phyloP scores from a whole-genome alignment of 495 filamentous ascomycete genomes.

The Aspergillus affinis region DNA sequence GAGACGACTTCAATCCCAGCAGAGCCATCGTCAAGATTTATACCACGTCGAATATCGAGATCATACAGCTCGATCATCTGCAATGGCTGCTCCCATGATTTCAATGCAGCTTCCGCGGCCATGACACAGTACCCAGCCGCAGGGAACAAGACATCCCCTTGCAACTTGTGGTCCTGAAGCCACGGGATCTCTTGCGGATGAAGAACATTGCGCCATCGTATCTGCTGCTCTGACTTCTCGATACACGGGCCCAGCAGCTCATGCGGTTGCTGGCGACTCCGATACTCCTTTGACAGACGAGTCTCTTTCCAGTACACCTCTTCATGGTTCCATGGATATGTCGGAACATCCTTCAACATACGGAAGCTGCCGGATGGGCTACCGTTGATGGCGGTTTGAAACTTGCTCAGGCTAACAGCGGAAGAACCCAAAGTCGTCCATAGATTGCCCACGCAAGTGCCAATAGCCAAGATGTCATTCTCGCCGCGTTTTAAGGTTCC shows the following conservation, averaged over 20 bases:
- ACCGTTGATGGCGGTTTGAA: not conserved
- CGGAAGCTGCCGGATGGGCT: not conserved
- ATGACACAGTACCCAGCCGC: constrained; percentile 57
- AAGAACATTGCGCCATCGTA: constrained; percentile 40
- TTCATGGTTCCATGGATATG: constrained; percentile 47
- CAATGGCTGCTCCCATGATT: constrained; percentile 9
- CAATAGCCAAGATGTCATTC: constrained; percentile 40
- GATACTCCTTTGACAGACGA: constrained; percentile 5
- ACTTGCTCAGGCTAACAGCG: not conserved
- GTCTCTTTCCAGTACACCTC: constrained; percentile 41
- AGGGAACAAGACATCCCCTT: constrained; percentile 55
- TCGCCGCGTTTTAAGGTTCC: constrained; percentile 37
- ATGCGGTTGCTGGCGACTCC: constrained; percentile 19
- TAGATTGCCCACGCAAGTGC: constrained; percentile 47
- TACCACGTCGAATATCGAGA: constrained; percentile 44
- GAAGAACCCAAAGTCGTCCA: constrained; percentile 44
- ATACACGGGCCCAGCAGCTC: constrained; percentile 32
- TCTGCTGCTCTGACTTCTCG: constrained; percentile 20
- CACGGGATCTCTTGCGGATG: constrained; percentile 37
- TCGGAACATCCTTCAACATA: constrained; percentile 36
- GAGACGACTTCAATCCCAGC: constrained; percentile 11
- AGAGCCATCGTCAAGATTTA: constrained; percentile 48
- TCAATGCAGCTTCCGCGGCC: constrained; percentile 51
- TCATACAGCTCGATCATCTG: constrained; percentile 35
- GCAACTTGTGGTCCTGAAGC: constrained; percentile 40